Base-by-base conservation (phyloP, 1,284 basidiomycete species). In the Singerocomus inundabilis region DNA sequence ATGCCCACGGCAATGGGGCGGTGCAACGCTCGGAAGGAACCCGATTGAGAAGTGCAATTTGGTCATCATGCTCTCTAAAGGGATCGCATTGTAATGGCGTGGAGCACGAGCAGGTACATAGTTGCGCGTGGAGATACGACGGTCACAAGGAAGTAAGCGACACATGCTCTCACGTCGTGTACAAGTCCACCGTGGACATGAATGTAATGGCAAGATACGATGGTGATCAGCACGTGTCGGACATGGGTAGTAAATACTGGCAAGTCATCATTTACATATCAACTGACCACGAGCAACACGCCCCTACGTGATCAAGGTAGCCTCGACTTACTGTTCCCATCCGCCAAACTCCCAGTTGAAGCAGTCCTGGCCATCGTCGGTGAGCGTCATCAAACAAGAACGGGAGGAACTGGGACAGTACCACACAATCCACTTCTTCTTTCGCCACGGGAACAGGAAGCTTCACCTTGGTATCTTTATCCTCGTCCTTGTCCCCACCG, bases 291-390 rank as follows among this genome's bases (percentile, higher is more conserved):
- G 32, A 46, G 13, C 4, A 41, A 18, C 18, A n/a, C 25, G 4
- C n/a, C 18, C 25, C 38, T 33, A 26, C 12, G 16, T 25, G 37
- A 15, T 21, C n/a, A n/a, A n/a, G n/a, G 12, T 5, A 33, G 12
- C 11, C 9, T 11, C n/a, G 8, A 28, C 40, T 38, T 51, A 49
- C 7, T 50, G 25, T 12, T 60, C 55, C 52, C 51, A 56, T 43
- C 61, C 55, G 35, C 82, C 84, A 59, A 75, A 87, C 53, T 85
- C 79, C 84, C 84, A 87, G 59, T 75, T 80, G 59, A 71, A 82
- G 61, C 84, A 87, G 55, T 87, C 85, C 82, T 86, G n/a, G 48
- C 18, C 38, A 6, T 24, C n/a, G 3, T 15, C 11, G n/a, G 12
- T 53, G 25, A 54, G 45, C 7, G 40, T 15, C 3, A 29, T 24